A percentile compares a stretch with the other conserved stretches of the same genome.
Conservation (phyloP, 2,329 filamentous ascomycete genomes). For the Delphinella strobiligena region DNA sequence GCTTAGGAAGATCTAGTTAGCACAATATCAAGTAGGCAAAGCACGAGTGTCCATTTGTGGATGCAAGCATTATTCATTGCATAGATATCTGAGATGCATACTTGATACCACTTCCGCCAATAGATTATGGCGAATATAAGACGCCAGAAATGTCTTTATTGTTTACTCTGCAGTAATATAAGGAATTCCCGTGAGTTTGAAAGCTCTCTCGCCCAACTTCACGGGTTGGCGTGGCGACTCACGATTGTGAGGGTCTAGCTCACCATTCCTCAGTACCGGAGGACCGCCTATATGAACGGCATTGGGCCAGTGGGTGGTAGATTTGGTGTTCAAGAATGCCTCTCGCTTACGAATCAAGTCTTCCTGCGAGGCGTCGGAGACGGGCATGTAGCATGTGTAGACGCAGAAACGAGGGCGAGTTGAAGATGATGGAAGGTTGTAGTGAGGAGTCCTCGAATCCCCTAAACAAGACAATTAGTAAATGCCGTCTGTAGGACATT, state of each 20-base stretch:
- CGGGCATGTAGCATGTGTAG: slow-evolving; percentile 27
- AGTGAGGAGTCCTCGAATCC: slow-evolving; percentile 18
- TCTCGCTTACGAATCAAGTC: slow-evolving; percentile 22
- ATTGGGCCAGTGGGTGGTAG: slow-evolving; percentile 24
- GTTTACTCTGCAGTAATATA: too few species aligned
- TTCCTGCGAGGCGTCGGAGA: slow-evolving; percentile 21
- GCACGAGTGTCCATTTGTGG: too few species aligned
- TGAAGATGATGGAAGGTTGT: slow-evolving; percentile 20
- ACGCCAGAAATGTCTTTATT: too few species aligned
- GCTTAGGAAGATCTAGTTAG: too few species aligned
- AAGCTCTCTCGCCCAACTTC: slow-evolving; percentile 26
- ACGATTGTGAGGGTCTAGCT: slow-evolving; percentile 20
- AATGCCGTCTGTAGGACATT: too few species aligned
- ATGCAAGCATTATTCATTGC: too few species aligned
- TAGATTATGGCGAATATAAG: too few species aligned
- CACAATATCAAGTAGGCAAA: too few species aligned
- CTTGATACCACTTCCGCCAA: too few species aligned
- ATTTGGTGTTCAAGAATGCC: slow-evolving; percentile 18
- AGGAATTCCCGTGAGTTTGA: slow-evolving; percentile 34
- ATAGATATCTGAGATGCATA: too few species aligned
- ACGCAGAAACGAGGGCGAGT: slow-evolving; percentile 18
- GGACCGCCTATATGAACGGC: slow-evolving; percentile 5
- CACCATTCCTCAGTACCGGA: slow-evolving; percentile 14
- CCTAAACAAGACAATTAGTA: too few species aligned
- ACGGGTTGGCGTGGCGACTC: slow-evolving; percentile 26